Conservation (phyloP, 768 basidiomycete genomes). For the Lactarius hengduanensis region DNA sequence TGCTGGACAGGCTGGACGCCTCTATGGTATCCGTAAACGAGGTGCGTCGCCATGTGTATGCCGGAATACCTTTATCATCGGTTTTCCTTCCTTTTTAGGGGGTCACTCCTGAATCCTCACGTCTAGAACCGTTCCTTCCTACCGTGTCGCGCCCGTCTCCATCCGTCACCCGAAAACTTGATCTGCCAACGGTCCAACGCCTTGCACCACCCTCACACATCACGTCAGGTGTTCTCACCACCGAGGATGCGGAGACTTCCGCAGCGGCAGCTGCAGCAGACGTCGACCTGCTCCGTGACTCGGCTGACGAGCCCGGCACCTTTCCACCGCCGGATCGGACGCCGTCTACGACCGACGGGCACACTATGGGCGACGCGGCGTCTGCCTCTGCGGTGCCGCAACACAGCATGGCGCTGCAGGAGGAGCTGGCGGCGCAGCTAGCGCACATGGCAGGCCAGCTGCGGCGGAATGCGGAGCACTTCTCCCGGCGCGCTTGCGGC, state of each 20-base stretch:
- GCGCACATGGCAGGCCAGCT: constrained; percentile 85
- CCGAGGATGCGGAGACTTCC: background rate
- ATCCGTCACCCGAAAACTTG: constrained; percentile 36
- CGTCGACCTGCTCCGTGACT: constrained; percentile 13
- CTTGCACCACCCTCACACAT: constrained; percentile 27
- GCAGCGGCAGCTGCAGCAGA: background rate
- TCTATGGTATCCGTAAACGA: too few relatives aligned
- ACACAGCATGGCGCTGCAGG: constrained; percentile 33
- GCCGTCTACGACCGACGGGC: background rate
- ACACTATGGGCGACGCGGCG: constrained; percentile 30
- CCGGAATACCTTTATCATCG: too few relatives aligned
- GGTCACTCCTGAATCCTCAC: constrained; percentile 41
- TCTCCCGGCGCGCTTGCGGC: too few relatives aligned
- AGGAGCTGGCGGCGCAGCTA: constrained; percentile 53
- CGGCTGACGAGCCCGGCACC: constrained; percentile 33
- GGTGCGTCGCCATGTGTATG: too few relatives aligned
- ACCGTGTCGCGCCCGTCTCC: background rate
- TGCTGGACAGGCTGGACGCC: too few relatives aligned
- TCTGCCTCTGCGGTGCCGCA: constrained; percentile 40
- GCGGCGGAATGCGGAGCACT: constrained; percentile 60
- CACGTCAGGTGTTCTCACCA: constrained; percentile 23
- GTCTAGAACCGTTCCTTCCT: background rate
- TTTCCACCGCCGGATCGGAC: constrained; percentile 31
- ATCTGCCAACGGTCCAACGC: constrained; percentile 7
- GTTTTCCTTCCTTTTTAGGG: constrained; percentile 36